Evolutionary conservation across 2,329 filamentous ascomycete genomes (phyloP), one percentile per base, ranked within the genome.

Genomic region (Alternaria triticimaculans): DNA sequence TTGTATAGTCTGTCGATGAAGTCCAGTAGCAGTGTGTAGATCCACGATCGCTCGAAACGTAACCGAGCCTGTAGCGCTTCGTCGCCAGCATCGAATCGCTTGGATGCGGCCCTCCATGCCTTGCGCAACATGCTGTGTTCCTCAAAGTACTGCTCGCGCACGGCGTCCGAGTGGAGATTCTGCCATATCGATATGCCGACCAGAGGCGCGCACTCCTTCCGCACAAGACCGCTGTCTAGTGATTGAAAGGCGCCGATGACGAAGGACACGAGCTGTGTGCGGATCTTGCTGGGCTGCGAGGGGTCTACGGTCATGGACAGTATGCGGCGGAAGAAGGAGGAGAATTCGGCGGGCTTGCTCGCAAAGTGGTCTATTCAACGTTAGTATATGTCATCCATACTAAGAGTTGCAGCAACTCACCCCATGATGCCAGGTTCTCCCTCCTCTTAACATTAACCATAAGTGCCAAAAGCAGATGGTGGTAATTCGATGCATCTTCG

Each of bases 131-230:
- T 90, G n/a, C 88, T 82, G 50, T 88, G 87, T 70, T 92, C 89
- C 46, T 92, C 89, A 28, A 99, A 85, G 59, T 89, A 88, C 33
- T 84, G 83, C 58, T 97, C 92, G 69, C 93, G 88, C 66, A 89
- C 87, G 62, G 87, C 86, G 33, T 96, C 93, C 60, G 87, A 92
- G 28, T 92, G 92, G 41, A 99, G 83, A 76, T 97, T 96, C 75
- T 98, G 93, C 96, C 96, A 99, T 72, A 96, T 93, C 1, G 92
- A 91, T 72, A 99, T 97, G 12, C 94, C 96, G 20, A 99, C 95
- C 55, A 99, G 84, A 2, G 96, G 93, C 7, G 95, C 96, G 80
- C 96, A 98, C 84, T 99, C 96, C 80, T 97, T 98, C 66, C 96
- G 90, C 54, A 99, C 92, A 60, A 97, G 87, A 41, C 88, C 87